A percentile compares a stretch with the other conserved stretches of the same genome.
phyloP scores from a whole-genome alignment of 2,329 filamentous ascomycete genomes.

The Colletotrichum australisinense region DNA sequence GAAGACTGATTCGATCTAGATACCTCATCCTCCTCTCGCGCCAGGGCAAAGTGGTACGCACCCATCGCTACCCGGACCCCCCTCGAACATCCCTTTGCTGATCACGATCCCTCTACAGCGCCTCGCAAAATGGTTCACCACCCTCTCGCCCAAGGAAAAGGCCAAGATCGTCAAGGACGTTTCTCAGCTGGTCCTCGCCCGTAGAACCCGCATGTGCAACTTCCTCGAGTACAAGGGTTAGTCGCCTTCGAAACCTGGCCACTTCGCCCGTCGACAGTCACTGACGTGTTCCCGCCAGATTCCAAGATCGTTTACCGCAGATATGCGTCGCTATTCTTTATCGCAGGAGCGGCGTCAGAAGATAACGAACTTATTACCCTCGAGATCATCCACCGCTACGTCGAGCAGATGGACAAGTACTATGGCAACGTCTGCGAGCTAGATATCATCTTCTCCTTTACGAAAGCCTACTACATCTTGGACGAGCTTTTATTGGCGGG shows the following conservation, averaged over 20 bases:
- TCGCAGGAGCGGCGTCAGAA: conserved; percentile 94
- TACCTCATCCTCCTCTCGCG: conserved; percentile 97
- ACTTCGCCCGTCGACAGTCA: not conserved
- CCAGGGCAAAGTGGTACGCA: conserved; percentile 97
- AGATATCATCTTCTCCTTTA: conserved; percentile 99
- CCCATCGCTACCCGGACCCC: not conserved
- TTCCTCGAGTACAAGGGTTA: conserved; percentile 99
- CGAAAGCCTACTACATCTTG: conserved; percentile 99
- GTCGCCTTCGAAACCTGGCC: conserved; percentile 3
- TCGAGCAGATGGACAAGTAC: conserved; percentile 99
- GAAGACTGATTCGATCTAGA: conserved; percentile 59
- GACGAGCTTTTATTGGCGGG: conserved; percentile 95
- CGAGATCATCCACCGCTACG: conserved; percentile 98
- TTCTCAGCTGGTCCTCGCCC: conserved; percentile 93
- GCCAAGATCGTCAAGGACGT: conserved; percentile 99
- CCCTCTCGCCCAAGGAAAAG: conserved; percentile 96
- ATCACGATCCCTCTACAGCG: conserved; percentile 67
- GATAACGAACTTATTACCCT: conserved; percentile 99
- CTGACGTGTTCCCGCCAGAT: conserved; percentile 65
- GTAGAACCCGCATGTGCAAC: conserved; percentile 99
- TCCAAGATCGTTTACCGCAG: conserved; percentile 98
- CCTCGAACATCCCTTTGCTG: not conserved
- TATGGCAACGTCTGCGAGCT: conserved; percentile 99
- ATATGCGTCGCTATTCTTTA: conserved; percentile 99
- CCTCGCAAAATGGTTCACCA: conserved; percentile 99